Conservation (phyloP, 306 rosid genomes). For the Boehmeria nivea region DNA sequence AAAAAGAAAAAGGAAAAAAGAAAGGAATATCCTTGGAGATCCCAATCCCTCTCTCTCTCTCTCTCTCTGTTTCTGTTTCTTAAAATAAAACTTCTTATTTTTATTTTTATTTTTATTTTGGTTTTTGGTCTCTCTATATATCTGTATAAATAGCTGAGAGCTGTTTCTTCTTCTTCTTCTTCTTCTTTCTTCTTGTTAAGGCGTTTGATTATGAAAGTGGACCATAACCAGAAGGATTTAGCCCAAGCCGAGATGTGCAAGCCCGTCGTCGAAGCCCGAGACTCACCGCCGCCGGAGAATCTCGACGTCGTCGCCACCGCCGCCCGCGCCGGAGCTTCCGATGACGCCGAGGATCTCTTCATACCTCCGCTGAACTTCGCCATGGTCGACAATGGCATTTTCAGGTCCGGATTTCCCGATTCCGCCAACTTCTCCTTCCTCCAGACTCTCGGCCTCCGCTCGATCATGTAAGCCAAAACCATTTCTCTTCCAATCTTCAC, state of each 20-base stretch:
- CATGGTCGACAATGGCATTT: conserved; percentile 90
- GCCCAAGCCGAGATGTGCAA: conserved; percentile 52
- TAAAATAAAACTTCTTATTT: too few relatives aligned
- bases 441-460: conserved; percentile 76
- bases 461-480: conserved; percentile 72
- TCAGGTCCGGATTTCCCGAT: conserved; percentile 92
- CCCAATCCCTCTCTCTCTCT: conserved; percentile 21
- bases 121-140: neutral
- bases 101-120: too few relatives aligned
- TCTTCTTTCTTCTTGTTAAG: too few relatives aligned
- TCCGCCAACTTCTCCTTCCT: conserved; percentile 82
- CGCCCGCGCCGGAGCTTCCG: conserved; percentile 14
- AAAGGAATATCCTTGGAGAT: conserved; percentile 46
- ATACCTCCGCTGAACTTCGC: conserved; percentile 92
- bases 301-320: neutral
- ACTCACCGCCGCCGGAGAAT: conserved; percentile 3
- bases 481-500: neutral
- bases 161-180: neutral
- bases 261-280: conserved; percentile 25
- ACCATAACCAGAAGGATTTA: conserved; percentile 4
- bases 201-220: conserved; percentile 47
- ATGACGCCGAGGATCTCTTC: conserved; percentile 50
- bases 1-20: neutral
- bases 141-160: neutral
- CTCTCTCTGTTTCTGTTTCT: too few relatives aligned